phyloP scores from a whole-genome alignment of 768 basidiomycete species.

The Roridomyces roridus region DNA sequence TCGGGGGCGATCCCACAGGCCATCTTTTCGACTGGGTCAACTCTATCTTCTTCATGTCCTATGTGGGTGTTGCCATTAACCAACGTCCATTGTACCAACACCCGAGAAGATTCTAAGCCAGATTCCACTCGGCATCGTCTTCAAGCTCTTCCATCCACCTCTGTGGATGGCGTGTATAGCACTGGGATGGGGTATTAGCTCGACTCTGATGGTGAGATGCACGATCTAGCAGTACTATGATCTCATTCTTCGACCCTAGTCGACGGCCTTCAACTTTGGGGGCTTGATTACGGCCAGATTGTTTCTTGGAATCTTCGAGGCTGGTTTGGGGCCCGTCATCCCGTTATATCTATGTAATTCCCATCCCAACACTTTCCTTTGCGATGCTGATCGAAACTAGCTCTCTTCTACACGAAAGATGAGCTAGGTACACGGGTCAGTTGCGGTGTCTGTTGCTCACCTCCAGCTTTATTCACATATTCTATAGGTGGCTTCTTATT shows the following conservation, averaged over 20 bases:
- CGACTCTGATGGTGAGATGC: constrained; percentile 66
- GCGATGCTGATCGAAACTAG: constrained; percentile 38
- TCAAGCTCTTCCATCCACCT: constrained; percentile 73
- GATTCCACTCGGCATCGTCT: constrained; percentile 67
- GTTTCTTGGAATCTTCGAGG: constrained; percentile 76
- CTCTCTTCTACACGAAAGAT: constrained; percentile 76
- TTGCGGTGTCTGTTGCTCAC: neutral
- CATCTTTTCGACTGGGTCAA: constrained; percentile 79
- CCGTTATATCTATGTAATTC: constrained; percentile 78
- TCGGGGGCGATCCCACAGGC: constrained; percentile 73
- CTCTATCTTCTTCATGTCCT: constrained; percentile 81
- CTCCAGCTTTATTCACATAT: no score
- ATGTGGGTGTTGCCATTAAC: constrained; percentile 48
- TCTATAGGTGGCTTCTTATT: constrained; percentile 76
- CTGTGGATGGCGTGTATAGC: constrained; percentile 71
- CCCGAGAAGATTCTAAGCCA: constrained; percentile 65
- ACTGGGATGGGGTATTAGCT: constrained; percentile 76
- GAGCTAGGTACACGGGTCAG: constrained; percentile 74
- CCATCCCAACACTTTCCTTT: neutral
- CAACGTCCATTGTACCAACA: neutral
- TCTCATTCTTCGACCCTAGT: constrained; percentile 46
- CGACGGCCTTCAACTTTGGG: constrained; percentile 64
- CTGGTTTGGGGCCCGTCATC: constrained; percentile 78
- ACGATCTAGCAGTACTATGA: neutral
- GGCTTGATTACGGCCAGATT: constrained; percentile 65